Base-by-base conservation (phyloP, 495 filamentous ascomycete genomes). In the Neurospora hispaniola region DNA sequence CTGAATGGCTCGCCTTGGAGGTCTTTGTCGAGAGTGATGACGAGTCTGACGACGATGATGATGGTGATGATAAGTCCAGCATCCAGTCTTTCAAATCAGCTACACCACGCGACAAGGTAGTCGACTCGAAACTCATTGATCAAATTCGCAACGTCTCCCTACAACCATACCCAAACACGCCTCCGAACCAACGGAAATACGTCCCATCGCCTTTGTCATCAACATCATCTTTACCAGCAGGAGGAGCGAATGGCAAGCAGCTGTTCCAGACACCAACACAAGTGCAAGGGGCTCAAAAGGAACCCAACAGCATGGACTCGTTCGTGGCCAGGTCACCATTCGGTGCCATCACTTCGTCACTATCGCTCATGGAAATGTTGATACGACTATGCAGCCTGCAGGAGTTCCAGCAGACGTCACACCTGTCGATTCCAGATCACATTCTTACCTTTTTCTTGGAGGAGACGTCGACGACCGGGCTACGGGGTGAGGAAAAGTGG, bases 1-100 rank as follows among this genome's bases (percentile, higher is more conserved):
- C 92, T 0, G 96, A 98, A 83, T 98, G 96, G 96, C 87, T 99
- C 72, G 96, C 96, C 1, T 89, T 98, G 69, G 94, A 98, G 79
- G 92, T 98, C 1, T 96, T 92, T 44, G 86, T 86, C 1, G 89
- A 92, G 70, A 83, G 87, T 6, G 87, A 91, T 41, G 78, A 84
- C 42, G 85, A 88, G 3, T 73, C 38, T 10, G 83, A 83, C 5
- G 79, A 80, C 18, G 81, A 80, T 16, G 75, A 82, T 8, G 78
- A 81, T 5, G 71, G 74, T 42, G 76, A 79, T 0, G 79, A 77
- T 20, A 75, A 74, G 42, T 38, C 42, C 70, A 40, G 39, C 62
- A 20, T 12, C 31, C 54, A n/a, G 35, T 54, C 18, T 23, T 44
- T 10, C 11, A 27, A n/a, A 35, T 31, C 44, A 39, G 40, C 73